Evolutionary conservation across 2,329 filamentous ascomycete genomes (phyloP), one percentile per base, ranked within the genome.

Genomic region (Cladosporium austrohemisphaericum): DNA sequence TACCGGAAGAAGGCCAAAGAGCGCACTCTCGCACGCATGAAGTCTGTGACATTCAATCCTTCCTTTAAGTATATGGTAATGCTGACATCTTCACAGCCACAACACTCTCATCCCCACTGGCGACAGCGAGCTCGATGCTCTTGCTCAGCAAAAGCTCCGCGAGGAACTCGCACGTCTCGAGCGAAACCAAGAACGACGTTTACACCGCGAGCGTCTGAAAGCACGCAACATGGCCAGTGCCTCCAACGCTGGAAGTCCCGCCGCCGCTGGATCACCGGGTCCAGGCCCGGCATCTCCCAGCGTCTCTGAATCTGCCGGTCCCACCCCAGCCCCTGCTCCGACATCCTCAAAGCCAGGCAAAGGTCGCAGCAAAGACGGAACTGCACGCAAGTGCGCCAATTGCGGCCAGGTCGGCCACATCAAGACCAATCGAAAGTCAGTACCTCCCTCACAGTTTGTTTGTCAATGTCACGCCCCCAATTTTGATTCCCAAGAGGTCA

Each of bases 351-450:
- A 43, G 52, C 38, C 40, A 57, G 65, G 65, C 36, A 72, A 72
- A 45, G 66, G 66, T 25, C 58, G 63, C 16, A 62, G 84, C 53
- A 94, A 88, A 50, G 85, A 85, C 26, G 76, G 74, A 36, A 84
- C 81, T 9, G 76, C 78, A 49, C 80, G 94, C 61, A 97, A 97
- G 74, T 98, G 93, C 72, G 93, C 93, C 58, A 97, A 96, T 69
- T 98, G 93, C 71, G 93, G 93, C 43, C 87, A 93, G 68, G 86
- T 95, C 48, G 93, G 93, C 25, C 93, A 98, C 65, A 98, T 98
- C 76, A 96, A 96, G 72, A 97, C 92, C 40, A 97, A 97, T 76
- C 95, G 96, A 75, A 97, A 96, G 89, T 93, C 80, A 71, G 77
- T 70, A 59, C 57, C 55, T 38, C 57, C 55, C 40, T 41, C 56